Conservation (phyloP, 768 basidiomycete genomes). For the Termitomyces sp. region DNA sequence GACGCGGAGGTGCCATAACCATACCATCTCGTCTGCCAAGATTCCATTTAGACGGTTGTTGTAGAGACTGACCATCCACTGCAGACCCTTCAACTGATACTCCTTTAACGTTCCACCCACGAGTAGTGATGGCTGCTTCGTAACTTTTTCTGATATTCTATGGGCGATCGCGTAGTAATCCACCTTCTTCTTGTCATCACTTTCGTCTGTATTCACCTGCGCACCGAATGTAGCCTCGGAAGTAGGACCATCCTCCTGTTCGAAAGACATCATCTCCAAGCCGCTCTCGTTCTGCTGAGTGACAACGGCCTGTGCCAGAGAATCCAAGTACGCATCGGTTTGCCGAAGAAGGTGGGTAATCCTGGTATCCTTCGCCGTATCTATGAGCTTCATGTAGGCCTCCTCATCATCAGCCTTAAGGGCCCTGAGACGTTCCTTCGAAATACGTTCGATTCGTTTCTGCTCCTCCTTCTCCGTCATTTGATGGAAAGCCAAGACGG, state of each 20-base stretch:
- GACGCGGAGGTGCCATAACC: conserved; percentile 11
- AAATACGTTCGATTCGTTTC: conserved; percentile 91
- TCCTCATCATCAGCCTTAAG: conserved; percentile 98
- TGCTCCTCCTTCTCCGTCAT: conserved; percentile 97
- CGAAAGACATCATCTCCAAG: conserved; percentile 36
- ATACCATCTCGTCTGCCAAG: conserved; percentile 89
- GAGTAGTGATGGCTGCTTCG: conserved; percentile 66
- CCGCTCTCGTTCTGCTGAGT: conserved; percentile 82
- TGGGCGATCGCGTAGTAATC: conserved; percentile 98
- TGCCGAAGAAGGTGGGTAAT: conserved; percentile 94
- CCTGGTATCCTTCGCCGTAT: conserved; percentile 98
- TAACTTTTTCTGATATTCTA: conserved; percentile 80
- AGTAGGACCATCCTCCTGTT: conserved; percentile 66
- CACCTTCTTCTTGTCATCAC: conserved; percentile 63
- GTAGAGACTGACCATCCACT: conserved; percentile 98
- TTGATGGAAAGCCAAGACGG: conserved; percentile 78
- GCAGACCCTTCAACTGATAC: conserved; percentile 90
- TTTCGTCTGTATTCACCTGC: conserved; percentile 58
- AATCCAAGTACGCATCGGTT: conserved; percentile 93
- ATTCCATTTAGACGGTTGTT: conserved; percentile 96
- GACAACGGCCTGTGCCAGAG: conserved; percentile 87
- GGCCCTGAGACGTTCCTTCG: conserved; percentile 97
- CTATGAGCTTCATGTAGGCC: conserved; percentile 98
- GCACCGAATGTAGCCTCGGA: conserved; percentile 92
- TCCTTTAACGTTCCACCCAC: conserved; percentile 90